Evolutionary conservation across 352 stramenopile species (phyloP), one percentile per base, ranked within the genome.

Genomic region (Globisporangium barbulae): DNA sequence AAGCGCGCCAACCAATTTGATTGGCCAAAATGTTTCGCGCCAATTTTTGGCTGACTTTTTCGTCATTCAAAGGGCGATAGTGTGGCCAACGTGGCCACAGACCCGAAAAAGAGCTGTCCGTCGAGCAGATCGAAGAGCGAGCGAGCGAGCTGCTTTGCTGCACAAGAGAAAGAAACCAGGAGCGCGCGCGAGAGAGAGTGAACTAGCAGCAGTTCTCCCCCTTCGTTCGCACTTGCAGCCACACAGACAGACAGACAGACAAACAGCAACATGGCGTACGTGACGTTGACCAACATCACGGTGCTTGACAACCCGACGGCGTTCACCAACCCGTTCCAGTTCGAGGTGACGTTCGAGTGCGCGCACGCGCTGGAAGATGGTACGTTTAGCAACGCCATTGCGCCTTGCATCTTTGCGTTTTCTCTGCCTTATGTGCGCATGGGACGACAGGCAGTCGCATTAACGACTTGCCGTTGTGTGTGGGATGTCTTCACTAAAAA

Each of bases 321-420:
- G 53, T 99, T 99, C 74, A 95, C 83, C n/a, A 99, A 98, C 79
- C 96, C 97, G 19, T 99, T 99, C 79, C 94, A 98, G 76, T 99
- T 99, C 77, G 97, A 99, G 78, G 98, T 99, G 71, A 99, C 97
- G 2, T 99, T 99, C 81, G 98, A 99, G 81, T 99, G 96, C 72
- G 81, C 98, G 39, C 92, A 98, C 75, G 88, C 96, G 61, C 84
- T 99, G 3, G 88, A 98, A 64, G 96, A 98, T 61, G 91, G 87
- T 93, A 62, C 71, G 79, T 79, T 39, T 19, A 6, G 41, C 41
- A 33, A n/a, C 22, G 45, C 30, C 28, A 53, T 60, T 19, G 45
- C 7, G 1, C 5, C 21, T 22, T 21, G 33, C 9, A 22, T 8
- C 1, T 10, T 8, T 21, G 30, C 74, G 15, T n/a, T 21, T 48